phyloP scores from a whole-genome alignment of 805 yeast species.

The Aciculoconidium aculeatum region DNA sequence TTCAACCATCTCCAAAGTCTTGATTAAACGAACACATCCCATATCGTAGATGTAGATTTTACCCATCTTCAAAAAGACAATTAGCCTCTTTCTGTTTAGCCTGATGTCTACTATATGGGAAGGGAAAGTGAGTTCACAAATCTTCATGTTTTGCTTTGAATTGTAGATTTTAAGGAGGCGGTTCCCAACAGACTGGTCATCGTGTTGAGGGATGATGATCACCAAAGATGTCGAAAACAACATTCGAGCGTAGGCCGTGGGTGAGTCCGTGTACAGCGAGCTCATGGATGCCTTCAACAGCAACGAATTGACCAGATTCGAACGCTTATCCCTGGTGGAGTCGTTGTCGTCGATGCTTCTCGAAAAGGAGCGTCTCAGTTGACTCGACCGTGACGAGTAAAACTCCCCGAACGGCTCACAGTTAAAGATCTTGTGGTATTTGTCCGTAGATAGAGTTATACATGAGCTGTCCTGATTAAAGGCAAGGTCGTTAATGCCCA shows the following conservation, averaged over 20 bases:
- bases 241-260: slow-evolving; percentile 31
- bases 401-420: slow-evolving; percentile 44
- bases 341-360: slow-evolving; percentile 1
- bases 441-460: slow-evolving; percentile 29
- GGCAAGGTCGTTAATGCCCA: slow-evolving; percentile 30
- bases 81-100: slow-evolving; percentile 75
- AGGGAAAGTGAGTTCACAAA: slow-evolving; percentile 88
- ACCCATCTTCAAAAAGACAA: slow-evolving; percentile 66
- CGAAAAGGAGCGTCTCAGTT: slow-evolving; percentile 4
- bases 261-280: slow-evolving; percentile 6
- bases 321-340: too few relatives aligned
- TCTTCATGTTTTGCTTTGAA: slow-evolving; percentile 40
- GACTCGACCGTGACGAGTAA: slow-evolving; percentile 18
- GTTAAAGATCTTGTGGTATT: slow-evolving; percentile 33
- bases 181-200: slow-evolving; percentile 15
- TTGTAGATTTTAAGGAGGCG: slow-evolving; percentile 34
- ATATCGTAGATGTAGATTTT: slow-evolving; percentile 88
- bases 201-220: slow-evolving; percentile 30
- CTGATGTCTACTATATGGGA: slow-evolving; percentile 64
- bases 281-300: not conserved
- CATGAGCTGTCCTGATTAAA: slow-evolving; percentile 40
- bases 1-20: slow-evolving; percentile 26
- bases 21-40: slow-evolving; percentile 75
- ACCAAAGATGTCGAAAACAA: slow-evolving; percentile 38
- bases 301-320: slow-evolving; percentile 2